phyloP scores from a whole-genome alignment of 495 filamentous ascomycete genomes.

The Talaromyces thailandensis region DNA sequence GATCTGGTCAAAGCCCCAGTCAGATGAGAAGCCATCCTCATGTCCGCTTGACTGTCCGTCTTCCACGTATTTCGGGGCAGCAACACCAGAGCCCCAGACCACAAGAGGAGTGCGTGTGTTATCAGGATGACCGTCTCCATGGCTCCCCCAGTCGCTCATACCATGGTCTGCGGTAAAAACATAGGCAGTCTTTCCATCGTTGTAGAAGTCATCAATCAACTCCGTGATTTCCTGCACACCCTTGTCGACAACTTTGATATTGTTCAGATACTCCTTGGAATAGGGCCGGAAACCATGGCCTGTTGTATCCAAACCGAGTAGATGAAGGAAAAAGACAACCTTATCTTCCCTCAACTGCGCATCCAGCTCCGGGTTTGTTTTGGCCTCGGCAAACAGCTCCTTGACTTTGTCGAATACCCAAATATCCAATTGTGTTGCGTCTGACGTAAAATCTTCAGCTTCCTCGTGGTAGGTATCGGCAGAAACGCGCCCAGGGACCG shows the following conservation, averaged over 20 bases:
- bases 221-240: constrained; percentile 76
- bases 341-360: constrained; percentile 71
- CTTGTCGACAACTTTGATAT: constrained; percentile 88
- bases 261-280: constrained; percentile 88
- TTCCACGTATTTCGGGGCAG: constrained; percentile 52
- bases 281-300: constrained; percentile 87
- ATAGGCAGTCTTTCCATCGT: constrained; percentile 86
- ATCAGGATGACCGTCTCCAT: constrained; percentile 95
- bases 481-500: constrained; percentile 78
- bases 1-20: constrained; percentile 78
- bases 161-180: constrained; percentile 98
- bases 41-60: constrained; percentile 61
- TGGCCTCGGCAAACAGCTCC: constrained; percentile 71
- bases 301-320: constrained; percentile 91
- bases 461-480: constrained; percentile 76
- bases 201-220: constrained; percentile 81
- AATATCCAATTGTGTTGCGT: constrained; percentile 71
- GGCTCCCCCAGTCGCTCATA: constrained; percentile 98
- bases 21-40: constrained; percentile 81
- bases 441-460: constrained; percentile 79
- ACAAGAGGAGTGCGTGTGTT: constrained; percentile 94
- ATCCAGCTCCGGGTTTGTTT: constrained; percentile 66
- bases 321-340: constrained; percentile 90
- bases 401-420: constrained; percentile 97
- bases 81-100: constrained; percentile 89